These are phyloP conservation scores for Udeniomyces megalosporus DNA, from an alignment of 768 basidiomycete species.

Conservation along the genomic window DNA sequence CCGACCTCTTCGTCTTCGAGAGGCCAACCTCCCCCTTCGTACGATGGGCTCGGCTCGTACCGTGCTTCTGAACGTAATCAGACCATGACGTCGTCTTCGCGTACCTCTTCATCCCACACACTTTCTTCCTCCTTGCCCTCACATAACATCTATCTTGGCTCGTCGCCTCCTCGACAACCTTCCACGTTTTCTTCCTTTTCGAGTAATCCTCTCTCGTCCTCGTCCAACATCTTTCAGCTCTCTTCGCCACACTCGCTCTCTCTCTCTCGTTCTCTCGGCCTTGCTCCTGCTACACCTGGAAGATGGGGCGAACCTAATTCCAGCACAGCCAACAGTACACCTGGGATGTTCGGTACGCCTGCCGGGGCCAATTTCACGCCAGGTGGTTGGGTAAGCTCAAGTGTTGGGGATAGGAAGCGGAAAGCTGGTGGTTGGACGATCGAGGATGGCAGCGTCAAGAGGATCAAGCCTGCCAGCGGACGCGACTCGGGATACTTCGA, in stretches of 20 bases:
- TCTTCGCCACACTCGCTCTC: slow-evolving; percentile 5
- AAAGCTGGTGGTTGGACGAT: neutral
- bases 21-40: neutral
- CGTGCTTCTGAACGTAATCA: neutral
- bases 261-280: slow-evolving; percentile 1
- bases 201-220: neutral
- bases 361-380: too few species aligned
- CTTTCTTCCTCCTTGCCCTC: neutral
- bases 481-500: neutral
- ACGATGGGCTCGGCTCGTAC: neutral
- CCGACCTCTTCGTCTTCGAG: neutral
- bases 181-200: neutral
- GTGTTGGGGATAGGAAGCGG: neutral
- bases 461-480: neutral
- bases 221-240: neutral
- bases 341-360: too few species aligned
- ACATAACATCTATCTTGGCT: too few species aligned
- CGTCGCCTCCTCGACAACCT: neutral
- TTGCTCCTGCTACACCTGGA: slow-evolving; percentile 12
- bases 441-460: neutral
- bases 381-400: too few species aligned
- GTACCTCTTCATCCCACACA: neutral
- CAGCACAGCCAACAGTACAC: too few species aligned
- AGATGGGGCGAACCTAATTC: neutral
- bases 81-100: neutral